Conservation (phyloP, 768 basidiomycete species). For the Boletus rex-veris region DNA sequence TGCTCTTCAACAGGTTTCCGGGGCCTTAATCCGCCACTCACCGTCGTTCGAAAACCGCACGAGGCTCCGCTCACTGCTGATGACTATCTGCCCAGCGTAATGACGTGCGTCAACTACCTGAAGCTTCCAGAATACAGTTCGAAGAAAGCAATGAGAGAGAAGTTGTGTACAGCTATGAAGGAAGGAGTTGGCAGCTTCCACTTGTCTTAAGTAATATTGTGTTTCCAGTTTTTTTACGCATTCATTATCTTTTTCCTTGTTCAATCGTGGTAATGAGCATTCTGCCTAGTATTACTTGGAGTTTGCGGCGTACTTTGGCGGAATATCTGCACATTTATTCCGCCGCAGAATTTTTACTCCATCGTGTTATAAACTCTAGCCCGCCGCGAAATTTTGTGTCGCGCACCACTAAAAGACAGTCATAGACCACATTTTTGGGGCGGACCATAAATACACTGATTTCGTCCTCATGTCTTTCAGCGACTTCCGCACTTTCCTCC, state of each 20-base stretch:
- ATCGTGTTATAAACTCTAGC: too few relatives aligned
- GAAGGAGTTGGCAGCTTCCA: conserved; percentile 98
- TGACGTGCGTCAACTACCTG: conserved; percentile 98
- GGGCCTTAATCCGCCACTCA: conserved; percentile 88
- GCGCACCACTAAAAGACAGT: too few relatives aligned
- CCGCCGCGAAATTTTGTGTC: too few relatives aligned
- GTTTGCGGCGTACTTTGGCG: too few relatives aligned
- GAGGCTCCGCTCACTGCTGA: conserved; percentile 88
- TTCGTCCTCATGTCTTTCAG: too few relatives aligned
- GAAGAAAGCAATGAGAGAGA: conserved; percentile 79
- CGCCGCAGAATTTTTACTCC: too few relatives aligned
- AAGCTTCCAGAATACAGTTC: conserved; percentile 95
- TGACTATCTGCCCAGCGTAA: conserved; percentile 94
- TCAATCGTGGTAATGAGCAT: conserved; percentile 4
- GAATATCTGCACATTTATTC: too few relatives aligned
- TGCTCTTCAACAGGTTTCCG: conserved; percentile 67
- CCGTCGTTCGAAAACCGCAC: conserved; percentile 95
- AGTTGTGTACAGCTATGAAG: conserved; percentile 78
- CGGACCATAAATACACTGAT: too few relatives aligned
- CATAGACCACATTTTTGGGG: too few relatives aligned
- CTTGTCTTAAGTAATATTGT: conserved; percentile 60
- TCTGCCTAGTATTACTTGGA: background rate
- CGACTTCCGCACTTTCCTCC: too few relatives aligned
- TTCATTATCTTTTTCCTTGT: conserved; percentile 8
- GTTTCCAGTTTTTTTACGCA: conserved; percentile 18